A percentile compares a stretch with the other conserved stretches of the same genome.
Evolutionary conservation across 192 early-diverging fungal species (phyloP).

Genomic region (Cetraspora pellucida): DNA sequence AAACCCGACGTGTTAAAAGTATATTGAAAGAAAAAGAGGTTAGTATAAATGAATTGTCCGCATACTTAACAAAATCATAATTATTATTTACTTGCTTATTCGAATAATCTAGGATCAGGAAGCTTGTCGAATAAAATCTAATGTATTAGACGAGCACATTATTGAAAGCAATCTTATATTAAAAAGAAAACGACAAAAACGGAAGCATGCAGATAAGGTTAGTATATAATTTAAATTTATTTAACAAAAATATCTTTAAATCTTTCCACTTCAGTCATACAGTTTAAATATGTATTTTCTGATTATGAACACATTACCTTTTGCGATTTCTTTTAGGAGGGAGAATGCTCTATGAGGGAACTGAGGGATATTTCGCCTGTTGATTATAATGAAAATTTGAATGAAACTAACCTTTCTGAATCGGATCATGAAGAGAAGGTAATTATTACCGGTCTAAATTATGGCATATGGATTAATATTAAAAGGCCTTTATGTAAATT

Average conservation of each 20-base stretch:
- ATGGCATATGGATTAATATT: background rate
- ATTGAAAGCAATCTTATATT: slow-evolving; percentile 1
- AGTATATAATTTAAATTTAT: no score
- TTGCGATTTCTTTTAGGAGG: no score
- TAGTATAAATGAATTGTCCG: slow-evolving; percentile 5
- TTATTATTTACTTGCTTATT: slow-evolving; percentile 29
- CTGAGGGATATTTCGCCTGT: no score
- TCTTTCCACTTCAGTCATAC: no score
- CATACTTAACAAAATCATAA: slow-evolving; percentile 13
- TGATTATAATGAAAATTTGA: background rate
- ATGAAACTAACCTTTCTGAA: background rate
- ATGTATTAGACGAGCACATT: slow-evolving; percentile 30
- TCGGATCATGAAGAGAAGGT: background rate
- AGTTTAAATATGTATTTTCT: no score
- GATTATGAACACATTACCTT: no score
- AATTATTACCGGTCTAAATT: background rate
- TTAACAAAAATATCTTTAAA: no score
- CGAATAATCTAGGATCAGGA: slow-evolving; percentile 30
- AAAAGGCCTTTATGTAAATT: background rate
- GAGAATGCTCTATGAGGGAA: no score
- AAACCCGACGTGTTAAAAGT: slow-evolving; percentile 13
- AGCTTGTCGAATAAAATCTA: slow-evolving; percentile 28
- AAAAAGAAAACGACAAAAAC: background rate
- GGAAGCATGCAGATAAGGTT: no score
- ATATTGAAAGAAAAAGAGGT: slow-evolving; percentile 29